Conservation (phyloP, 1,284 basidiomycete genomes). For the Neolentinus lepideus region DNA sequence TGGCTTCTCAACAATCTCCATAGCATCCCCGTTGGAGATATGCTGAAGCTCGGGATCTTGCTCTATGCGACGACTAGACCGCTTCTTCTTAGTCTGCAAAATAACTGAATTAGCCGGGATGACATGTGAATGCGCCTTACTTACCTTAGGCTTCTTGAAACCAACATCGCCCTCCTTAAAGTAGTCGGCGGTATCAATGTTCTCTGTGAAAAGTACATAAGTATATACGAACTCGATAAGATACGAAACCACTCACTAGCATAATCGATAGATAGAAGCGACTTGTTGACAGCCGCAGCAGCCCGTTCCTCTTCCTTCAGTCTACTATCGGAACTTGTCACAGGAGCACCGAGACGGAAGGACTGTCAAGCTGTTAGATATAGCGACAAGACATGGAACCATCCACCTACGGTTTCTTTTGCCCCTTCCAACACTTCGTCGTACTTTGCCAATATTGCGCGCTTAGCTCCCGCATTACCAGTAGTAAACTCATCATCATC, state of each 20-base stretch:
- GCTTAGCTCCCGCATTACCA: slow-evolving; percentile 71
- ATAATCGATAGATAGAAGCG: slow-evolving; percentile 87
- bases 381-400: slow-evolving; percentile 4
- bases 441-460: slow-evolving; percentile 88
- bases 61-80: slow-evolving; percentile 63
- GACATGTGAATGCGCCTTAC: neutral
- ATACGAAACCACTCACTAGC: slow-evolving; percentile 50
- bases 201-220: slow-evolving; percentile 51
- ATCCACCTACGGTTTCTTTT: slow-evolving; percentile 49
- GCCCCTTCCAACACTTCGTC: slow-evolving; percentile 80
- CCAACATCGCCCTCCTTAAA: slow-evolving; percentile 86
- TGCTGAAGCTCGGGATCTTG: slow-evolving; percentile 50
- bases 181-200: slow-evolving; percentile 83
- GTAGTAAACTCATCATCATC: slow-evolving; percentile 91
- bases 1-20: slow-evolving; percentile 75
- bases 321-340: slow-evolving; percentile 29
- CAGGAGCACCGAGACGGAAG: slow-evolving; percentile 69
- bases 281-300: slow-evolving; percentile 66
- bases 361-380: slow-evolving; percentile 37
- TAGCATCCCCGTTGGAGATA: slow-evolving; percentile 34
- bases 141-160: slow-evolving; percentile 90
- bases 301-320: slow-evolving; percentile 48
- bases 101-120: slow-evolving; percentile 7
- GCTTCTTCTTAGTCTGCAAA: slow-evolving; percentile 86
- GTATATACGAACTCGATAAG: slow-evolving; percentile 2